Base-by-base conservation (phyloP, 2,329 filamentous ascomycete species). In the Myriosclerotinia curreyana region DNA sequence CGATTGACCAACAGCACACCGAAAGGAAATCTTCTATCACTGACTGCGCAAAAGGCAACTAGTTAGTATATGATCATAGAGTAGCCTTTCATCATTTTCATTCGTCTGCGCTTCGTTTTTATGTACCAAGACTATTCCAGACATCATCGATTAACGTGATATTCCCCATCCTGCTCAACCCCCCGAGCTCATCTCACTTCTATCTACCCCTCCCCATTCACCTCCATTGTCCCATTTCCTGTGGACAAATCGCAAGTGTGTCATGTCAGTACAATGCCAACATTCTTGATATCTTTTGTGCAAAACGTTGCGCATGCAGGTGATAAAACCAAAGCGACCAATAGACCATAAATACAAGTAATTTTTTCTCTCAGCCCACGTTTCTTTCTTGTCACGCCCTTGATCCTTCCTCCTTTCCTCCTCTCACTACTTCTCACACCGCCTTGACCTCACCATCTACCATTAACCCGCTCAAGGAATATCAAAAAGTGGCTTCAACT, bases 401-500 rank as follows among this genome's bases (percentile, higher is more conserved):
- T 49, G 22, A 49, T 49, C 46, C 22, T 49, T 14, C 22, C 25
- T 11, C 12, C 25, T 28, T 25, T 4, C 12, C 46, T 28, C 3
- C 25, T 12, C 14, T 22, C 46, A 49, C 22, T 49, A 25, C 12
- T 49, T 28, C 46, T 20, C 46, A 14, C 25, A 20, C 12, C 22
- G 28, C 46, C 22, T 49, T 49, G 46, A 28, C 11, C 22, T 44
- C 9, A 55, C 17, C 3, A 22, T 44, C 38, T 20, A 31, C 38
- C 53, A 55, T 55, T 31, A n/a, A 55, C 20, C 9, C 5, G 12
- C 55, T 67, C 44, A 74, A 65, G 73, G 73, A 77, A 97, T 90
- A 78, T 98, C 95, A 75, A 98, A 97, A 70, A 96, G 75, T 49
- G 91, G 87, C 86, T 99, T 99, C 75, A 99, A 81, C 83, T 96